Conservation (phyloP, 2,329 filamentous ascomycete species). For the Aspergillus ochraceoroseus region DNA sequence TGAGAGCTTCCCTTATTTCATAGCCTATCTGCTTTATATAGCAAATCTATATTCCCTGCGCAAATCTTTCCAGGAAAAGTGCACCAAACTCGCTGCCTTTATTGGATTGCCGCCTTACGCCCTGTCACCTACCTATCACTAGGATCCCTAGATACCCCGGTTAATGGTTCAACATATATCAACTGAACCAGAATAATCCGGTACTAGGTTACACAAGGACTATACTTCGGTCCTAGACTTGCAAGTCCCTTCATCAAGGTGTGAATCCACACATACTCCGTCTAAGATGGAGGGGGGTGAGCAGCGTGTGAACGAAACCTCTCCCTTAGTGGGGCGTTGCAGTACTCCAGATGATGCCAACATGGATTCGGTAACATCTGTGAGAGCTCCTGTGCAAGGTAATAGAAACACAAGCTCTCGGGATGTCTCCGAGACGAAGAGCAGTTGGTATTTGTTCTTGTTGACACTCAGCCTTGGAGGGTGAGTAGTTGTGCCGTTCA, state of each 20-base stretch:
- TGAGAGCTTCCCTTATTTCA: too few species aligned
- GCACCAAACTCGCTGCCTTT: too few species aligned
- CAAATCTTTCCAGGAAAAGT: too few species aligned
- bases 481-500: slow-evolving; percentile 33
- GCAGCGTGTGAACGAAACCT: slow-evolving; percentile 23
- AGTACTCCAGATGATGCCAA: slow-evolving; percentile 18
- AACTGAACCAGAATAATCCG: too few species aligned
- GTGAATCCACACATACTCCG: background rate
- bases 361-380: slow-evolving; percentile 18
- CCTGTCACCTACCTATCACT: too few species aligned
- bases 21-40: too few species aligned
- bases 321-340: slow-evolving; percentile 29
- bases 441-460: slow-evolving; percentile 76
- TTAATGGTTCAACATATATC: too few species aligned
- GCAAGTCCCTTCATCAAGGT: background rate
- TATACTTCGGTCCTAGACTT: too few species aligned
- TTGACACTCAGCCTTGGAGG: slow-evolving; percentile 81
- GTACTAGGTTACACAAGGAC: too few species aligned
- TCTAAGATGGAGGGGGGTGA: slow-evolving; percentile 20
- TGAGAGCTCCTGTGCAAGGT: slow-evolving; percentile 5
- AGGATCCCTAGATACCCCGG: too few species aligned
- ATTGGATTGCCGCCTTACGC: too few species aligned
- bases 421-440: slow-evolving; percentile 59
- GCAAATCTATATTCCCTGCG: too few species aligned
- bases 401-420: slow-evolving; percentile 39